Evolutionary conservation across 2,329 filamentous ascomycete genomes (phyloP).

Genomic region (Arachnomyces sp.): DNA sequence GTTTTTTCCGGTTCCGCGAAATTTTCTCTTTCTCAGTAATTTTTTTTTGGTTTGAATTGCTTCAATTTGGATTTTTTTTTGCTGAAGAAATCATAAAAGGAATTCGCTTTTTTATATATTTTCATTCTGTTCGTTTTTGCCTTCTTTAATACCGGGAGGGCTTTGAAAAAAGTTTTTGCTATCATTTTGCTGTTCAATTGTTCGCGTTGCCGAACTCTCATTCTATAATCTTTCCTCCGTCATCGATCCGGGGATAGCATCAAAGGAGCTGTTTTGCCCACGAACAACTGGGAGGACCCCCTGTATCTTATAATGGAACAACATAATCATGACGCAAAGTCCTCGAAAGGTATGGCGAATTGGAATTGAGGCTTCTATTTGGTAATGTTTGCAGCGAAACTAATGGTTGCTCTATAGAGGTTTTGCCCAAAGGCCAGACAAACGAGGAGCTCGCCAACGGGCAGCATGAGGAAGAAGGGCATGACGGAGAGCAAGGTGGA

Average conservation of each 20-base stretch:
- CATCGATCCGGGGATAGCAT: too few relatives aligned
- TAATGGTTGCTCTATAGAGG: not conserved
- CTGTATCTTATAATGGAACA: constrained; percentile 26
- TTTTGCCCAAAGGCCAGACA: constrained; percentile 5
- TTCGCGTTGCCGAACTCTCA: too few relatives aligned
- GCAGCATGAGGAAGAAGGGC: constrained; percentile 23
- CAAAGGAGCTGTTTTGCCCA: too few relatives aligned
- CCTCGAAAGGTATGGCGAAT: constrained; percentile 29
- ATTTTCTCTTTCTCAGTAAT: constrained; percentile 29
- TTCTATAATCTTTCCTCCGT: too few relatives aligned
- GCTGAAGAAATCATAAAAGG: too few relatives aligned
- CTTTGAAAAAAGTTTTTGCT: too few relatives aligned
- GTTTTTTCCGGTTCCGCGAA: constrained; percentile 34
- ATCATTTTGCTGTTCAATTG: too few relatives aligned
- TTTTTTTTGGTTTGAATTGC: constrained; percentile 7
- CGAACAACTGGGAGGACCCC: too few relatives aligned
- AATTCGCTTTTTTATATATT: not conserved
- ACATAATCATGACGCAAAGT: constrained; percentile 31
- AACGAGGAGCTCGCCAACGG: constrained; percentile 23
- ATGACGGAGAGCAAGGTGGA: constrained; percentile 25
- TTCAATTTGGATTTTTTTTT: constrained; percentile 4
- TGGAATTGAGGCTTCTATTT: constrained; percentile 5
- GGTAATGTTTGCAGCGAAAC: constrained; percentile 8
- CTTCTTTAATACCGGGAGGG: too few relatives aligned
- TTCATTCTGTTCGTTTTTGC: constrained; percentile 1